A percentile compares a stretch with the other conserved stretches of the same genome.
phyloP scores from a whole-genome alignment of 768 basidiomycete genomes.

The Suillus clintonianus region DNA sequence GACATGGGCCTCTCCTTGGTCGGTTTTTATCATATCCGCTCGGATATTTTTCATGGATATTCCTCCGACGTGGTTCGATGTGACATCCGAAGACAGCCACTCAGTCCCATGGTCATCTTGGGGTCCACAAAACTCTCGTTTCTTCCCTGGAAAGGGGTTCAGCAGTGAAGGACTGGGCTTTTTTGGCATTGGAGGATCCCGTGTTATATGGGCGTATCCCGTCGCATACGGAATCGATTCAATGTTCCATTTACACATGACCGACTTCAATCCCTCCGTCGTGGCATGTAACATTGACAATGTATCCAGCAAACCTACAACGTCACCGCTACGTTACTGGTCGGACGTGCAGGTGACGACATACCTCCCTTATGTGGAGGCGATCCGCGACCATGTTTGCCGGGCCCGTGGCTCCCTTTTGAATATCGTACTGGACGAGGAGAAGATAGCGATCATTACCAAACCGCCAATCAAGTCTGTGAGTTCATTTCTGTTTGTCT shows the following conservation, averaged over 20 bases:
- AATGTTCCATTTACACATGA: not conserved
- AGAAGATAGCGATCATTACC: no score
- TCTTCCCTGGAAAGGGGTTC: not conserved
- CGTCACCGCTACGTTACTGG: no score
- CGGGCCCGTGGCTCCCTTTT: no score
- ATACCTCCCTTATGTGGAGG: no score
- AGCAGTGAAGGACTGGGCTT: not conserved
- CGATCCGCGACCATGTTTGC: no score
- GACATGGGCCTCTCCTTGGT: not conserved
- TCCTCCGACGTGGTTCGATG: not conserved
- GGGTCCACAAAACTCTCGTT: not conserved
- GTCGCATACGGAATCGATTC: not conserved
- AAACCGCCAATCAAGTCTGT: no score
- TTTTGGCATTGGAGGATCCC: not conserved
- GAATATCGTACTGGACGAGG: no score
- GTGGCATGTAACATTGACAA: not conserved
- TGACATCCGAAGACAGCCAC: not conserved
- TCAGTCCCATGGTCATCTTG: not conserved
- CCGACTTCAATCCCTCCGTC: not conserved
- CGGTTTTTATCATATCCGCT: not conserved
- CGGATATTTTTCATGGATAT: not conserved
- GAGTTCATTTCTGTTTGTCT: no score
- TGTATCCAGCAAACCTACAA: not conserved
- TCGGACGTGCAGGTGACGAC: no score
- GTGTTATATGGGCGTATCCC: not conserved